Evolutionary conservation across 106 monocot species (phyloP), one percentile per base, ranked within the genome.

Genomic region (Apostasia ramifera): DNA sequence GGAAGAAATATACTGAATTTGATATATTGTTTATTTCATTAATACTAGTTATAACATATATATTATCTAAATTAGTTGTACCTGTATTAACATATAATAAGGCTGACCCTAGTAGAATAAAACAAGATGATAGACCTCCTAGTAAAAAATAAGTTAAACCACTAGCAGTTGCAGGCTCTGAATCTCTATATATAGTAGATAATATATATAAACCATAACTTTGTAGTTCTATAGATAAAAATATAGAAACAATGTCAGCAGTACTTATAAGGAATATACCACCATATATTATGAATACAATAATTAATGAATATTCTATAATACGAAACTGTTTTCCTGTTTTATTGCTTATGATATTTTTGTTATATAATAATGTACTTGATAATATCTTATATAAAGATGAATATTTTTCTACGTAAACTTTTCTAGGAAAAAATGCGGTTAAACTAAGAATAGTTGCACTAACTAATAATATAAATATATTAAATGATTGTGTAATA

Each of bases 141-240:
- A 66, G 8, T 66, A 66, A 48, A 49, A 66, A 66, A 50, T 66
- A 66, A 14, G 66, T 66, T 66, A 66, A 48, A 1, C 66, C 66
- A 48, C 66, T 49, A 49, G 6, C 47, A n/a, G 66, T 66, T 14
- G 66, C 3, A 2, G 47, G 15, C 26, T 66, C 66, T 47, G 66
- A 66, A 38, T 66, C 47, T 47, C 66, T 66, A 38, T 66, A 66
- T 8, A 66, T 1, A 48, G 66, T 49, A 66, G 47, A 66, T 4
- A 62, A 9, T 42, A 62, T 62, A 62, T 62, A 62, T 42, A 62
- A 42, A 62, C 61, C 61, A 40, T 62, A 62, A 62, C 61, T 62
- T 43, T 62, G 61, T 2, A 62, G 12, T 62, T 62, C 61, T 42
- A 62, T 62, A 4, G 61, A 62, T 9, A 62, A 7, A 10, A 62